Conservation (phyloP, 805 yeast species). For the Tetrapisispora namnaoensis region DNA sequence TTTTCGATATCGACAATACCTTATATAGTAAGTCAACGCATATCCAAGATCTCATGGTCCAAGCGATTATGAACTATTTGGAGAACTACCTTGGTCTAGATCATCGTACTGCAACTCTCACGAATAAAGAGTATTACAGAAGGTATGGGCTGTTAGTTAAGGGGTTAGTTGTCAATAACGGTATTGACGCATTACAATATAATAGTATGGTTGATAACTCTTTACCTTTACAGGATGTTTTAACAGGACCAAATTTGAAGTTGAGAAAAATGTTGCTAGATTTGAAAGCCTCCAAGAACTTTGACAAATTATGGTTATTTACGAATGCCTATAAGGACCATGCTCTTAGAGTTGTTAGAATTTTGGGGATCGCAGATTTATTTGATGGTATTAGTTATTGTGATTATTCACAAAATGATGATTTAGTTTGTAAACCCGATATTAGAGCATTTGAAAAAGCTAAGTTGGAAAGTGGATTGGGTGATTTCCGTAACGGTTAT, state of each 20-base stretch:
- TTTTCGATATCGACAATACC: constrained; percentile 89
- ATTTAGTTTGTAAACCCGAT: constrained; percentile 82
- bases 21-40: constrained; percentile 60
- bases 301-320: constrained; percentile 74
- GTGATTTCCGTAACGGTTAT: constrained; percentile 40
- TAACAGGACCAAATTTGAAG: constrained; percentile 43
- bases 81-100: constrained; percentile 46
- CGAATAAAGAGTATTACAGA: constrained; percentile 65
- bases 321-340: constrained; percentile 91
- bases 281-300: constrained; percentile 35
- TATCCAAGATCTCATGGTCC: constrained; percentile 79
- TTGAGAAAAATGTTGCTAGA: constrained; percentile 42
- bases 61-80: constrained; percentile 69
- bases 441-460: constrained; percentile 51
- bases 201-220: constrained; percentile 84
- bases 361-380: constrained; percentile 77
- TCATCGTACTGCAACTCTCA: constrained; percentile 57
- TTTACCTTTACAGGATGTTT: constrained; percentile 63
- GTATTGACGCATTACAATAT: constrained; percentile 77
- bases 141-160: constrained; percentile 86
- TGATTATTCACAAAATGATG: constrained; percentile 49
- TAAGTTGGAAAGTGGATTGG: constrained; percentile 43
- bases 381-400: constrained; percentile 91
- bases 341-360: constrained; percentile 64
- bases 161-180: constrained; percentile 54